Base-by-base conservation (phyloP, 2,329 filamentous ascomycete genomes). In the Fusarium tanahbumbuense region DNA sequence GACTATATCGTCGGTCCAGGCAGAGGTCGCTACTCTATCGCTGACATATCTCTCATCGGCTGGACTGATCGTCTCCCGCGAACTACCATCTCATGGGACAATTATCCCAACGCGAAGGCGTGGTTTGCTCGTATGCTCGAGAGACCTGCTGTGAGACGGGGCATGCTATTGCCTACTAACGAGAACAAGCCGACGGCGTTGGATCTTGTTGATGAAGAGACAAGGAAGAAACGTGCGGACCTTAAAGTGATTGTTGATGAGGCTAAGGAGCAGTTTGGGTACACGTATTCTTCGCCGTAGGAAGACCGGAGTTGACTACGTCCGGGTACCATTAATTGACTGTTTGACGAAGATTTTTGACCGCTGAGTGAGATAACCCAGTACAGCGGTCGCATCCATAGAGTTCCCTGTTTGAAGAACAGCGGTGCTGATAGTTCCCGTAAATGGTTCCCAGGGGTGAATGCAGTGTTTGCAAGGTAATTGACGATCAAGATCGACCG, bases 71-170 rank as follows among this genome's bases (percentile, higher is more conserved):
- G 80, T 3, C 83, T 67, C 5, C 87, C 2, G 81, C 52, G 59
- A 7, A 52, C 54, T 13, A 70, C 83, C 18, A 88, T 90, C 55
- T 60, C 73, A 15, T 64, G 68, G 5, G 78, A 81, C 3, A 88
- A 93, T 65, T 96, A 94, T 79, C 92, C 93, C 3, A 79, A 86
- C 40, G 78, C 97, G 68, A 89, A 91, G 75, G 86, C 87, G 6
- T 97, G 93, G 93, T 85, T 94, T 71, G 86, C 91, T 64, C 85
- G 85, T 57, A 85, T 97, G 82, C 82, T 88, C 40, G 84, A 86
- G 57, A 86, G 93, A 3, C 88, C 90, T 0, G 92, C 84, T 3
- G 85, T 94, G 11, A 88, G 93, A 80, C 92, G 90, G 80, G 93
- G 92, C 8, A 83, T 89, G 60, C 84, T 93, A 78, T 86, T 94